Evolutionary conservation across 2,329 filamentous ascomycete genomes (phyloP).

Genomic region (Aspergillus pseudonomiae): DNA sequence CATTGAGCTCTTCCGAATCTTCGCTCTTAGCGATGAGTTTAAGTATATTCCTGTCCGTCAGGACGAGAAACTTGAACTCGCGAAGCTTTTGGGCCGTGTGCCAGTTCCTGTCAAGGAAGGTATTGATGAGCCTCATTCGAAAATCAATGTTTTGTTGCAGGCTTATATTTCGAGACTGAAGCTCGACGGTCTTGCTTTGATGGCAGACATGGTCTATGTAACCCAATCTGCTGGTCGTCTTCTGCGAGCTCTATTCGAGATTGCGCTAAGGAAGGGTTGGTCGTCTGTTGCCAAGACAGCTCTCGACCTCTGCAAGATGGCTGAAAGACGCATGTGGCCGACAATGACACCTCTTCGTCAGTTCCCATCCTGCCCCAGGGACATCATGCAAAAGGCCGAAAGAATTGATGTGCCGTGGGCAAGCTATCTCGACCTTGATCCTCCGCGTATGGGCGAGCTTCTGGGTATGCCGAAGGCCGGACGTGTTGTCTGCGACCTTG

Average conservation of each 20-base stretch:
- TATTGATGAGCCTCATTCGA: constrained; percentile 93
- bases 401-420: constrained; percentile 91
- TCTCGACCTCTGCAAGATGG: constrained; percentile 96
- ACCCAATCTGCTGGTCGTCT: constrained; percentile 98
- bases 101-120: constrained; percentile 97
- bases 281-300: constrained; percentile 89
- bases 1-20: constrained; percentile 95
- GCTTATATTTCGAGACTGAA: constrained; percentile 95
- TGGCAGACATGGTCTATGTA: constrained; percentile 98
- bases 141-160: constrained; percentile 96
- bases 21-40: constrained; percentile 95
- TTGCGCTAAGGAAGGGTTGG: constrained; percentile 96
- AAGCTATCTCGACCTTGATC: constrained; percentile 94
- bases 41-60: constrained; percentile 98
- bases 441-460: constrained; percentile 93
- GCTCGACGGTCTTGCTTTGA: constrained; percentile 88
- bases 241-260: constrained; percentile 92
- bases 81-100: constrained; percentile 84
- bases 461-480: constrained; percentile 88
- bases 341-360: constrained; percentile 96
- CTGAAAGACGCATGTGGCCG: constrained; percentile 99
- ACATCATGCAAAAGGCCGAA: constrained; percentile 90
- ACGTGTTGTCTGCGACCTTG: constrained; percentile 78
- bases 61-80: constrained; percentile 95
- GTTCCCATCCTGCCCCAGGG: constrained; percentile 78